Evolutionary conservation across 2,329 filamentous ascomycete species (phyloP), one percentile per base, ranked within the genome.

Genomic region (Zarea fungicola): DNA sequence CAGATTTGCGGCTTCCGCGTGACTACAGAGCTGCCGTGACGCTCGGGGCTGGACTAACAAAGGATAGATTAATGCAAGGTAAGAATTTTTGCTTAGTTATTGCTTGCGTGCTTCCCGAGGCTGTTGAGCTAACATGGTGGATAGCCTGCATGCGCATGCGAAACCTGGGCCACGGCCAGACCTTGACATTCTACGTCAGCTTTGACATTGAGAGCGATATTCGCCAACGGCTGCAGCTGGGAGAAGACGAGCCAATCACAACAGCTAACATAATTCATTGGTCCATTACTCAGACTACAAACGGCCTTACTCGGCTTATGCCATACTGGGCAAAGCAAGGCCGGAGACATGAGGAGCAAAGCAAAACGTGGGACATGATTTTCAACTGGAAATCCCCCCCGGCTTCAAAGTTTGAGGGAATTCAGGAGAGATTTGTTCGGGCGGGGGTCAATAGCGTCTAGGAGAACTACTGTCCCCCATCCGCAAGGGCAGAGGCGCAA

Each of bases 121-220:
- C 16, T 18, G 11, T 26, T 35, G 11, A 19, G n/a, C 45, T 57
- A 22, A 49, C 45, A 40, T 56, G n/a, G n/a, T 10, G 16, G 3
- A 13, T 31, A 80, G 83, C 83, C 0, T 85, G 83, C 51, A 87
- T 86, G 81, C 65, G 85, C n/a, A 81, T 89, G 77, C 65, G 85
- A 10, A 79, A 83, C 51, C 70, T 91, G 0, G 85, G 83, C 0
- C 65, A 78, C 3, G 83, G 83, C 0, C 85, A 90, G 55, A 81
- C 78, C 0, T 74, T 89, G 0, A 66, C 77, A 0, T 87, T 87
- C 43, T 79, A 74, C 47, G 64, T 81, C 1, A 74, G 81, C 0
- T 58, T 69, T 1, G 85, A 89, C 50, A 80, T 88, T 4, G 65
- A 76, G 10, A 62, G 58, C 0, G 78, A 77, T 50, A 81, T 87